Base-by-base conservation (phyloP, 495 filamentous ascomycete species). In the Xanthoparmelia taractica region DNA sequence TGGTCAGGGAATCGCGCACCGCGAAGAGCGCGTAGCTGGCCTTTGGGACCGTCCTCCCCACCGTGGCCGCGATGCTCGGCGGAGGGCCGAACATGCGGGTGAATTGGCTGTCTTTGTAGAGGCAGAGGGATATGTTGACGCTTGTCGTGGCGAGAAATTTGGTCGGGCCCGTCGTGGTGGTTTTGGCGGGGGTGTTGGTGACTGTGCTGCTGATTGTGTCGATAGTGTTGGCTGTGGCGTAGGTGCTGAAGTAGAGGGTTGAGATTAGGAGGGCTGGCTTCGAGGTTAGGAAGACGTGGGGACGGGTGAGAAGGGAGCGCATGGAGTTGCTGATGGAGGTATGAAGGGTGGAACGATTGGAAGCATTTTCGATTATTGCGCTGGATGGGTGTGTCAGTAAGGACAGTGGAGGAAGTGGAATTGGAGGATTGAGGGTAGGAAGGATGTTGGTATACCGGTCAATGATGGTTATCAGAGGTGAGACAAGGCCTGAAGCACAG, bases 301-400 rank as follows among this genome's bases (percentile, higher is more conserved):
- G 93, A n/a, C 80, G 79, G 31, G 78, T 70, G 66, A 95, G 48
- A 68, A 96, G 82, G 37, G 81, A 78, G 11, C 70, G 73, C 58
- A 94, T 72, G 41, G 87, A 88, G 66, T 73, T 71, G 61, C 78
- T 81, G 68, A 96, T 76, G 55, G 89, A 92, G 56, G 76, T 72
- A 55, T 74, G 73, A 63, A 97, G 85, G n/a, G 87, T 81, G 66
- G 81, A 80, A 61, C 86, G 84, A 67, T 91, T 92, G 48, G 90
- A 91, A 20, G 93, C 90, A 77, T 96, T 96, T 76, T 97, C 92
- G 75, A 97, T 96, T 69, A 98, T 96, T 15, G 86, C 90, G 59
- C 91, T 96, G 68, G 34, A 31, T 41, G 57, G 65, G 34, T 59
- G 38, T 43, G 63, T 74, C 60, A 73, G 67, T 58, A 58, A 25